A percentile compares a stretch with the other conserved stretches of the same genome.
Conservation (phyloP, 495 filamentous ascomycete species). For the Articulospora tetracladia region DNA sequence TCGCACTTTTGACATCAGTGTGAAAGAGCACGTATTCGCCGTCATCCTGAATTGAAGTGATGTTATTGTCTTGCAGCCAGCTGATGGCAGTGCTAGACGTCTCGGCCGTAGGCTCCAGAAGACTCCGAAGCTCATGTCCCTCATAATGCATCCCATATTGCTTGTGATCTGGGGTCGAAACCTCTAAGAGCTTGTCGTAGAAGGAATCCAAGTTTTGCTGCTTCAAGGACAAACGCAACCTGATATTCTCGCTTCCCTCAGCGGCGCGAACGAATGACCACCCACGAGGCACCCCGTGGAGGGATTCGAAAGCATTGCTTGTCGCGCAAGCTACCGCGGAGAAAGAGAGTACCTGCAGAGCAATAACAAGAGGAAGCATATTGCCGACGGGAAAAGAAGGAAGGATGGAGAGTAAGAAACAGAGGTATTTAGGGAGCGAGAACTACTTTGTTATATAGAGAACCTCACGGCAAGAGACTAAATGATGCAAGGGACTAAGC, state of each 20-base stretch:
- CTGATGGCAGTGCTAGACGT: conserved; percentile 31
- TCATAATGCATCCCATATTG: conserved; percentile 56
- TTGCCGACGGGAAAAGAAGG: background rate
- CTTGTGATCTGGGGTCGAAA: conserved; percentile 51
- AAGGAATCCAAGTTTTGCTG: conserved; percentile 44
- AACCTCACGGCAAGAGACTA: too few species aligned
- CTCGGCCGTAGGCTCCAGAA: conserved; percentile 36
- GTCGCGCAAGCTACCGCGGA: background rate
- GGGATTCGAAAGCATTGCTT: conserved; percentile 17
- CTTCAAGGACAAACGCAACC: conserved; percentile 40
- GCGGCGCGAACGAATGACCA: conserved; percentile 15
- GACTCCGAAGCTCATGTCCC: conserved; percentile 39
- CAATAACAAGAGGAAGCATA: conserved; percentile 3
- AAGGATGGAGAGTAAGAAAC: background rate
- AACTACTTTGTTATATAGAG: too few species aligned
- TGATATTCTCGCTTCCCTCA: conserved; percentile 23
- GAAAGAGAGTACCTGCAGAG: conserved; percentile 8
- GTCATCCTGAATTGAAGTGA: conserved; percentile 37
- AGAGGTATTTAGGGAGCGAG: background rate
- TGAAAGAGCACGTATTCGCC: conserved; percentile 47
- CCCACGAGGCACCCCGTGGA: conserved; percentile 10
- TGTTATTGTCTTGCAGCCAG: conserved; percentile 39
- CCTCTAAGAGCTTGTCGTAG: conserved; percentile 49
- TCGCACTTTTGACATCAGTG: conserved; percentile 38
- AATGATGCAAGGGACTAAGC: too few species aligned